Evolutionary conservation across 352 stramenopile species (phyloP).

Genomic region (Halophytophthora polymorphica): DNA sequence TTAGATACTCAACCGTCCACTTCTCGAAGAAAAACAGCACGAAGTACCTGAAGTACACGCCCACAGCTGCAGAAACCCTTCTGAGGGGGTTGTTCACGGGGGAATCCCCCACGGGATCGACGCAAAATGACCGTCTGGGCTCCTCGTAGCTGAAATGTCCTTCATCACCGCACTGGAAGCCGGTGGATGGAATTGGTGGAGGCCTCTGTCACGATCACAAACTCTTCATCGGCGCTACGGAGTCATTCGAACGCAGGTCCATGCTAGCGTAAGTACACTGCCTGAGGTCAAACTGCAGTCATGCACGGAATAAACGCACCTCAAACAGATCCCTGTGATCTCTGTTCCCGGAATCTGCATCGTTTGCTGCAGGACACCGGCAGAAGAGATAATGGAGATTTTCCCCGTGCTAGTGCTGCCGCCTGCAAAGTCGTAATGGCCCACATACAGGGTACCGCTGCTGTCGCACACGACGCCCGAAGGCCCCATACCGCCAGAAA

Average conservation of each 20-base stretch:
- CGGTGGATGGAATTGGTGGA: constrained; percentile 71
- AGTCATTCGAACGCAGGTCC: constrained; percentile 1
- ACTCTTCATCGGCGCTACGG: constrained; percentile 44
- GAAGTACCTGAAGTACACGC: constrained; percentile 89
- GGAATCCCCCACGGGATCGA: constrained; percentile 26
- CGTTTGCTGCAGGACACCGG: constrained; percentile 48
- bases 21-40: constrained; percentile 92
- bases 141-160: constrained; percentile 12
- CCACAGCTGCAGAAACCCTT: constrained; percentile 72
- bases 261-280: neutral
- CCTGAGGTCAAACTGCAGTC: neutral
- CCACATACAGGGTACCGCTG: constrained; percentile 68
- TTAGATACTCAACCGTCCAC: constrained; percentile 86
- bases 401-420: constrained; percentile 36
- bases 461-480: constrained; percentile 69
- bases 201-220: constrained; percentile 73
- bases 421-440: constrained; percentile 79
- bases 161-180: constrained; percentile 29
- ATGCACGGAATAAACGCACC: constrained; percentile 21
- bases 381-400: constrained; percentile 59
- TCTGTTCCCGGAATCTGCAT: constrained; percentile 58
- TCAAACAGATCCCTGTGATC: constrained; percentile 77
- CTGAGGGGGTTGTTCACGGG: constrained; percentile 83
- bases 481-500: constrained; percentile 72
- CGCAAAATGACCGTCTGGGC: constrained; percentile 15